These are phyloP conservation scores for Chaetomium olivaceum DNA, from an alignment of 2,329 filamentous ascomycete species.

Conservation along the genomic window DNA sequence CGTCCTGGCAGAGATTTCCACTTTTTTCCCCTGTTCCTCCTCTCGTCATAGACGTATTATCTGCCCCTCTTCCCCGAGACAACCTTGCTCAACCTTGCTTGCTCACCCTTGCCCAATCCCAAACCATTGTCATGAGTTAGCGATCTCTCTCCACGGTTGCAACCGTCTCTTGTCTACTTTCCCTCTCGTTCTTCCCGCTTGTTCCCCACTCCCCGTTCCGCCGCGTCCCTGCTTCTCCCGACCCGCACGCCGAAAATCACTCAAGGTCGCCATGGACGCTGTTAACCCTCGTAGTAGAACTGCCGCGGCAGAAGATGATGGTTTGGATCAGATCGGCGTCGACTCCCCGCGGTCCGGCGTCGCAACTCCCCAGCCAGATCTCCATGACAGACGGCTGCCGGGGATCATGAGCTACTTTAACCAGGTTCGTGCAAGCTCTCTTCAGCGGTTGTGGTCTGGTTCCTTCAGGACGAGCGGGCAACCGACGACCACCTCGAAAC, in stretches of 20 bases:
- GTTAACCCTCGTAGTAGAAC: conserved; percentile 59
- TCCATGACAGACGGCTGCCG: conserved; percentile 90
- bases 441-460: conserved; percentile 50
- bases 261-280: conserved; percentile 43
- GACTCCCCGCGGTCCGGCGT: conserved; percentile 87
- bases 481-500: conserved; percentile 40
- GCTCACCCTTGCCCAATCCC: conserved; percentile 27
- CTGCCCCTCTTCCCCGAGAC: conserved; percentile 29
- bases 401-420: conserved; percentile 97
- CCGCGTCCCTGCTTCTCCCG: conserved; percentile 26
- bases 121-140: conserved; percentile 36
- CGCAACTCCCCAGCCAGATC: conserved; percentile 90
- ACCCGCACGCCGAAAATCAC: conserved; percentile 25
- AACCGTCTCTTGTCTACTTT: conserved; percentile 23
- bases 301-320: conserved; percentile 66
- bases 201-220: conserved; percentile 21
- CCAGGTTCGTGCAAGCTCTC: conserved; percentile 94
- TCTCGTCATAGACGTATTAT: conserved; percentile 33
- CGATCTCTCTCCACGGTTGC: conserved; percentile 25
- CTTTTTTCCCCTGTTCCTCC: conserved; percentile 15
- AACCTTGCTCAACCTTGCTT: conserved; percentile 22
- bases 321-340: conserved; percentile 74
- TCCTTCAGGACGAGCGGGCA: conserved; percentile 44
- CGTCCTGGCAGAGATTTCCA: conserved; percentile 27
- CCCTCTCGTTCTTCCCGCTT: conserved; percentile 20